Base-by-base conservation (phyloP, 2,329 filamentous ascomycete species). In the Zymoseptoria ardabiliae region DNA sequence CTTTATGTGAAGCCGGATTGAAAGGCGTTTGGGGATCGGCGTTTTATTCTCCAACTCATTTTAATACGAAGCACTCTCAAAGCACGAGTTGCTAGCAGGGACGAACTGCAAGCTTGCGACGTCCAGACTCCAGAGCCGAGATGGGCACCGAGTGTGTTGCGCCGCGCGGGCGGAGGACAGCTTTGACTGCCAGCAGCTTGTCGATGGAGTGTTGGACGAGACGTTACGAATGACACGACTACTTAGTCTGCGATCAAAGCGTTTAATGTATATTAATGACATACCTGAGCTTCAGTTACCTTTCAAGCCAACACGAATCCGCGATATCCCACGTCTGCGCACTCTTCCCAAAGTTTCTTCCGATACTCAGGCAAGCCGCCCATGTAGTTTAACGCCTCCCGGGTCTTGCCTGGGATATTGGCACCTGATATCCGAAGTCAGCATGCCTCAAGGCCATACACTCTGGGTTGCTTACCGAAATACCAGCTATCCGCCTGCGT, bases 391-490 rank as follows among this genome's bases (percentile, higher is more conserved):
- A 64, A 53, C 21, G 56, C 55, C 64, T 78, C 76, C 4, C 71
- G 68, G 6, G 70, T 65, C 69, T 78, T 78, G 7, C 77, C 76
- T 0, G 77, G 76, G 10, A 79, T 69, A 54, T 79, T 78, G 6
- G 35, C 35, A 17, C 35, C 35, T 45, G 11, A 2, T 6, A 7
- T 5, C 6, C 13, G 1, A 45, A 2, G 35, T 45, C 35, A 45
- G 35, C 17, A 45, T n/a, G n/a, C n/a, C n/a, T n/a, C n/a, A n/a
- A n/a, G n/a, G n/a, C n/a, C n/a, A n/a, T n/a, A n/a, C n/a, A n/a
- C n/a, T n/a, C n/a, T n/a, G n/a, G n/a, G n/a, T n/a, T n/a, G n/a
- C 35, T 72, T 73, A 28, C 64, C 75, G 68, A 8, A 70, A 72
- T 48, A 78, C 70, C 63, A 65, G 6, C 58, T 60, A n/a, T 69